Base-by-base conservation (phyloP, 208 protist genomes). In the Plasmodiophora brassicae region DNA sequence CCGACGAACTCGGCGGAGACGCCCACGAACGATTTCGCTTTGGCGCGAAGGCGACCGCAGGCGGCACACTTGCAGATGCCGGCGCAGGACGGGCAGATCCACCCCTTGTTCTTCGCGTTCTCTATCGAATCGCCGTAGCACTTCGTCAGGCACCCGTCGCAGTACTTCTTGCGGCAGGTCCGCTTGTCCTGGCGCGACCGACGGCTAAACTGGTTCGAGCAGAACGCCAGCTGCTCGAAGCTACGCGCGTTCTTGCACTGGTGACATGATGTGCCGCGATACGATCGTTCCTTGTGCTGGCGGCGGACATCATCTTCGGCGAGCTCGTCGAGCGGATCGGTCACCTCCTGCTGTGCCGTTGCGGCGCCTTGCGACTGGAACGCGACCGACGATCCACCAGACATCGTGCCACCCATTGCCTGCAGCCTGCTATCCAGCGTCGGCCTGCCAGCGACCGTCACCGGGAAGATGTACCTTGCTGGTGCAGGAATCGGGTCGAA, bases 151-250 rank as follows among this genome's bases (percentile, higher is more conserved):
- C 65, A 78, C 5, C 65, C 65, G 41, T 78, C 65, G n/a, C 65
- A 78, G 41, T 78, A 78, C 65, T 78, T 78, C n/a, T 78, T 78
- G 10, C 65, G 65, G 65, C 65, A 78, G 41, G 32, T n/a, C 20
- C 65, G 65, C 41, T 78, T 78, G n/a, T 78, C 65, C 41, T 78
- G 65, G 32, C 65, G 65, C 20, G 65, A 78, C 65, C 65, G 65
- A 14, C 65, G 5, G 41, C 41, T 78, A 32, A 78, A 78, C 41
- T 44, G 41, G 41, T 78, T 78, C 5, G 65, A 78, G 65, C 65
- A 78, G 65, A 78, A 78, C 65, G 65, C 65, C 65, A 78, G 65
- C 10, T 78, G 65, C 32, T 78, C 65, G 32, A 78, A 78, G n/a
- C 65, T 78, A 32, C 65, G 65, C 32, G 65, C 65, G 41, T 78